A percentile compares a stretch with the other conserved stretches of the same genome.
Conservation (phyloP, 176 grass and related monocot species). For the Lolium perenne region DNA sequence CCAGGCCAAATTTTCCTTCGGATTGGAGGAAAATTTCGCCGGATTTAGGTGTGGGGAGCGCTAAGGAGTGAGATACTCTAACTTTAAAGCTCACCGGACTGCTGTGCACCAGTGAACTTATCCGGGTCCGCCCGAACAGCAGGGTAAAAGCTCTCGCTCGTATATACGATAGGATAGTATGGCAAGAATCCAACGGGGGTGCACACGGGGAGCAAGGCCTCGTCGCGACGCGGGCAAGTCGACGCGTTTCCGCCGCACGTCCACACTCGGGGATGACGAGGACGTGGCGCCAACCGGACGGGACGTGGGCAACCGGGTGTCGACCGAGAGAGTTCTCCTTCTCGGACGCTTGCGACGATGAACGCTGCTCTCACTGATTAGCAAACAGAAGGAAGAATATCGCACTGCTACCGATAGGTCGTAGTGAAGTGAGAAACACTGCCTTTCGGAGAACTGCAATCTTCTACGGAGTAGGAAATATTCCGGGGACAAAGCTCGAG, state of each 20-base stretch:
- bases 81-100: slow-evolving; percentile 25
- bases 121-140: background rate
- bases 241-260: background rate
- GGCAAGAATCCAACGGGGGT: slow-evolving; percentile 9
- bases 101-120: background rate
- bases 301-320: background rate
- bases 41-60: too few relatives aligned
- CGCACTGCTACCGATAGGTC: background rate
- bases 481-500: background rate
- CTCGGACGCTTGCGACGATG: slow-evolving; percentile 29
- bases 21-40: too few relatives aligned
- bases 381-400: background rate
- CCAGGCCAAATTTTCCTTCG: too few relatives aligned
- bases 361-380: background rate
- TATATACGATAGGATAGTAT: too few relatives aligned
- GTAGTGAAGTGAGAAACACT: too few relatives aligned
- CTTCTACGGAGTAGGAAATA: background rate
- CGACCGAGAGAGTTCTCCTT: background rate
- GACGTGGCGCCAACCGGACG: slow-evolving; percentile 39
- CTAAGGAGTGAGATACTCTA: too few relatives aligned
- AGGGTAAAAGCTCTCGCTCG: background rate
- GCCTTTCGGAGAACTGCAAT: background rate
- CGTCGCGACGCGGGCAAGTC: background rate
- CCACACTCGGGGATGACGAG: background rate
- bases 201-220: background rate